Percentiles rank a stretch among this genome's conserved stretches.
Evolutionary conservation across 2,329 filamentous ascomycete species (phyloP).

Genomic region (Elsinoe batatas): DNA sequence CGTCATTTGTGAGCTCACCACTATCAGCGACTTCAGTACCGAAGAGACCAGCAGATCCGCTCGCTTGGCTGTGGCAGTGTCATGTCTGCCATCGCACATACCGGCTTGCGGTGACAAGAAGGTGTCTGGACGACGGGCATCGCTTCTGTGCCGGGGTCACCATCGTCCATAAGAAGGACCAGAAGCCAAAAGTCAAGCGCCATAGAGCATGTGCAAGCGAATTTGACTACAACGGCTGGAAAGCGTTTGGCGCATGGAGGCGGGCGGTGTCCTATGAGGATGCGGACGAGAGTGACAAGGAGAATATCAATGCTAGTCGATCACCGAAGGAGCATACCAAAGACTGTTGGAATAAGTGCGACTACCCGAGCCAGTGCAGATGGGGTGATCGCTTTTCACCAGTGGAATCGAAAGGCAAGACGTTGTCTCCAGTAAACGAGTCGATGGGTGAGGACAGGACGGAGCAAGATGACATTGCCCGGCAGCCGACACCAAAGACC

Average conservation of each 20-base stretch:
- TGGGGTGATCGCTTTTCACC: conserved; percentile 24
- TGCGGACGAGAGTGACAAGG: conserved; percentile 15
- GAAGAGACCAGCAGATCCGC: conserved; percentile 23
- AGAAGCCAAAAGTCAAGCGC: conserved; percentile 23
- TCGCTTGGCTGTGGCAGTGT: conserved; percentile 45
- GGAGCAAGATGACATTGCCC: too few relatives aligned
- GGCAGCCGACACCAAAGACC: conserved; percentile 15
- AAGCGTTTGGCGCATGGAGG: conserved; percentile 37
- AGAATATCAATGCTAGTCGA: neutral
- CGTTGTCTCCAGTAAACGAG: conserved; percentile 17
- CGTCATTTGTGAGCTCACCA: neutral
- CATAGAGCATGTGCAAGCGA: conserved; percentile 39
- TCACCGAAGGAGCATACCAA: conserved; percentile 17
- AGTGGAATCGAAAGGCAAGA: conserved; percentile 19
- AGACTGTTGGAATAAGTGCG: conserved; percentile 37
- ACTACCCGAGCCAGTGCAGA: conserved; percentile 39
- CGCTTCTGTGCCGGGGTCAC: conserved; percentile 42
- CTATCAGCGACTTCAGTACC: neutral
- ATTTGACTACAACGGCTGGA: conserved; percentile 47
- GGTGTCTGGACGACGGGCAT: conserved; percentile 46
- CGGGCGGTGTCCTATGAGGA: conserved; percentile 22
- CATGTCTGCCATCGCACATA: conserved; percentile 42
- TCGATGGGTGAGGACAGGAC: neutral
- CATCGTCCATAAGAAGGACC: conserved; percentile 26
- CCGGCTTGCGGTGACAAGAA: conserved; percentile 39